These are phyloP conservation scores for Aspergillus versicolor DNA, from an alignment of 2,329 filamentous ascomycete species.

Conservation along the genomic window DNA sequence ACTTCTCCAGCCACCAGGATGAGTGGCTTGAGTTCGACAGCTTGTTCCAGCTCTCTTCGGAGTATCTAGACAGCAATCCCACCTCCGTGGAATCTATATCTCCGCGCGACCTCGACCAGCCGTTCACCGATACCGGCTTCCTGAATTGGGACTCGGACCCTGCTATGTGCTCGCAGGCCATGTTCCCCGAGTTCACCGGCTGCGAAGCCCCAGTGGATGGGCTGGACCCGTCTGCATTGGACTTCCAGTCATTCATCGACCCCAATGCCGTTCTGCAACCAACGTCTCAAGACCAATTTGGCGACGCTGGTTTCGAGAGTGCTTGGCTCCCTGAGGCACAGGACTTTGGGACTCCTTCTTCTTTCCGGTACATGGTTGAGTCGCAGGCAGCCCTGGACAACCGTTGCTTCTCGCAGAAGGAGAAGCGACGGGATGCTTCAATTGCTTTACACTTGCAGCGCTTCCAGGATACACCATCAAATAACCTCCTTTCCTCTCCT, in stretches of 20 bases:
- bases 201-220: slow-evolving; percentile 22
- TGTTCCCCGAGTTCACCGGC: slow-evolving; percentile 26
- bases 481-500: slow-evolving; percentile 32
- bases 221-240: slow-evolving; percentile 18
- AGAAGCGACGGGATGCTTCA: slow-evolving; percentile 43
- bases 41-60: slow-evolving; percentile 31
- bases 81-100: slow-evolving; percentile 31
- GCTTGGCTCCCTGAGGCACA: slow-evolving; percentile 16
- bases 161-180: slow-evolving; percentile 18
- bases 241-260: slow-evolving; percentile 17
- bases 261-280: slow-evolving; percentile 15
- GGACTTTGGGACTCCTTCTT: slow-evolving; percentile 15
- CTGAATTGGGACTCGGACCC: slow-evolving; percentile 23
- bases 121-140: slow-evolving; percentile 25
- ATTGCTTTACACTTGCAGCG: slow-evolving; percentile 44
- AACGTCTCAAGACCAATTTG: slow-evolving; percentile 3
- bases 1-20: slow-evolving; percentile 20
- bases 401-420: slow-evolving; percentile 35
- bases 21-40: slow-evolving; percentile 37
- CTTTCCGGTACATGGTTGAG: slow-evolving; percentile 35
- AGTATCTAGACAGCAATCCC: slow-evolving; percentile 29
- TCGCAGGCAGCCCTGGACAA: slow-evolving; percentile 38
- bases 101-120: slow-evolving; percentile 28
- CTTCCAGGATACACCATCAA: slow-evolving; percentile 33
- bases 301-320: slow-evolving; percentile 5